These are phyloP conservation scores for Tagetes patula DNA, from an alignment of 129 eudicot genomes.

Conservation along the genomic window DNA sequence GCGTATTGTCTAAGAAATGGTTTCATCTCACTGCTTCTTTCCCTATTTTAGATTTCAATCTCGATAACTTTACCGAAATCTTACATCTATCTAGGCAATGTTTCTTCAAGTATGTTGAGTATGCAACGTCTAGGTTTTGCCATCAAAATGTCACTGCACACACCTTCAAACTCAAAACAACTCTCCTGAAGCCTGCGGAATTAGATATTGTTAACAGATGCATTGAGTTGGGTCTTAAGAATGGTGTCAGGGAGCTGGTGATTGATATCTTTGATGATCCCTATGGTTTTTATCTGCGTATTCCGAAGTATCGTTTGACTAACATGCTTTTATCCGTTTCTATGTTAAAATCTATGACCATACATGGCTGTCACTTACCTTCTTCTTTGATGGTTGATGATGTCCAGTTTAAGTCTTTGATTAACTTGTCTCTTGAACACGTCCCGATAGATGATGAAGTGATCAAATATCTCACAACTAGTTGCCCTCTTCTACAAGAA, in stretches of 20 bases:
- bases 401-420: neutral
- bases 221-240: neutral
- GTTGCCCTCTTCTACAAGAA: slow-evolving; percentile 1
- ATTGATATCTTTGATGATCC: neutral
- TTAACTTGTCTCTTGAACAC: neutral
- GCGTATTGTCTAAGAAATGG: neutral
- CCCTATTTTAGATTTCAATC: too few relatives aligned
- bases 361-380: neutral
- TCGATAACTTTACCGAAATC: too few relatives aligned
- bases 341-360: neutral
- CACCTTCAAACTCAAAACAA: neutral
- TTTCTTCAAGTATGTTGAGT: too few relatives aligned
- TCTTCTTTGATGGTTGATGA: neutral
- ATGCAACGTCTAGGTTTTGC: neutral
- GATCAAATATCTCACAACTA: neutral
- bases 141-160: neutral
- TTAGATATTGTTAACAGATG: neutral
- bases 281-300: neutral
- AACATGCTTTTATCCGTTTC: neutral
- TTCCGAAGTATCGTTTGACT: neutral
- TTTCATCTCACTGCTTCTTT: too few relatives aligned
- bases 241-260: neutral
- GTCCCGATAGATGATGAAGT: neutral
- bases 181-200: neutral
- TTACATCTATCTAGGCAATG: neutral